A percentile compares a stretch with the other conserved stretches of the same genome.
phyloP scores from a whole-genome alignment of 2,329 filamentous ascomycete species.

The Monilinia fructigena region DNA sequence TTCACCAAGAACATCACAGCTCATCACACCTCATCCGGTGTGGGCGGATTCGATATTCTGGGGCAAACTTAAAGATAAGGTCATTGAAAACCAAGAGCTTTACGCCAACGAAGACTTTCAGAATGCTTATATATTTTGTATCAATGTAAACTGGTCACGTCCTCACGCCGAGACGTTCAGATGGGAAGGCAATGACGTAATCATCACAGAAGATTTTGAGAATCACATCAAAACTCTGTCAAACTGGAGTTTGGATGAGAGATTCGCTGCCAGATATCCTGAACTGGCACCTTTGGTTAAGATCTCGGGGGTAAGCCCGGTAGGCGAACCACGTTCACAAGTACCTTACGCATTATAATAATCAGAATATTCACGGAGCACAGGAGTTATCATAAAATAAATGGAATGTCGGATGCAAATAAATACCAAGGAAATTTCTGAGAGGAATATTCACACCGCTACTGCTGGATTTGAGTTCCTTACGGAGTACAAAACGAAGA shows the following conservation, averaged over 20 bases:
- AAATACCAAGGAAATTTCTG: slow-evolving; percentile 6
- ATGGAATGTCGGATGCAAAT: slow-evolving; percentile 5
- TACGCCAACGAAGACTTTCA: slow-evolving; percentile 45
- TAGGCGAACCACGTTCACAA: background rate
- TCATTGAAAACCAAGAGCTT: slow-evolving; percentile 41
- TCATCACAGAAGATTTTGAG: slow-evolving; percentile 30
- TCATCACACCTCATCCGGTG: slow-evolving; percentile 40
- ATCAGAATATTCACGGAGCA: background rate
- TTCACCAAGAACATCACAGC: slow-evolving; percentile 31
- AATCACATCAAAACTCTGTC: slow-evolving; percentile 27
- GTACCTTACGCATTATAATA: background rate
- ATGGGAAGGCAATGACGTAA: slow-evolving; percentile 32
- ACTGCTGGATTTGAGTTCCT: background rate
- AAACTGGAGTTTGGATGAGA: slow-evolving; percentile 36
- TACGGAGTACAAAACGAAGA: background rate
- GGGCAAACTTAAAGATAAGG: slow-evolving; percentile 41
- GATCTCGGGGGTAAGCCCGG: background rate
- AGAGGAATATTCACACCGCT: background rate
- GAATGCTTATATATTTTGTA: slow-evolving; percentile 40
- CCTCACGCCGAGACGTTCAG: slow-evolving; percentile 29
- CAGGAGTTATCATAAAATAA: background rate
- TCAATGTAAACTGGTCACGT: slow-evolving; percentile 43
- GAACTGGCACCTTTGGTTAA: slow-evolving; percentile 29
- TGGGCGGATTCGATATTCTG: slow-evolving; percentile 41
- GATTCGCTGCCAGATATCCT: slow-evolving; percentile 34